phyloP scores from a whole-genome alignment of 441 rosid species.

The Omphalea diandra region DNA sequence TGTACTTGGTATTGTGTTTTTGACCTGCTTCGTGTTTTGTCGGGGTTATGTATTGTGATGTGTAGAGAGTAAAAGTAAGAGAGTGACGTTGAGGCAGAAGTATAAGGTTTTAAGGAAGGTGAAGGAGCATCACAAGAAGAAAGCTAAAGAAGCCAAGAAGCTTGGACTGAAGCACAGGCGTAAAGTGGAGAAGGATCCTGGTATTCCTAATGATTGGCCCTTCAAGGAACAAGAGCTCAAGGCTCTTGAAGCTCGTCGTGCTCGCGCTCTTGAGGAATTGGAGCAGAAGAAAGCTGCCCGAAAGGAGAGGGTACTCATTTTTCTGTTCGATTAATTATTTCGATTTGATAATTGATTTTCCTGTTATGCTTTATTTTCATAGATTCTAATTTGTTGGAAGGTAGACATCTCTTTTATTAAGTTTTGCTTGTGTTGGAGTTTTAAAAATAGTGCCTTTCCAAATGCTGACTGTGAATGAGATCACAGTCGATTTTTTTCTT shows the following conservation, averaged over 20 bases:
- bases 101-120: conserved; percentile 85
- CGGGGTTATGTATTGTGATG: background rate
- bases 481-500: too few species aligned
- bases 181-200: conserved; percentile 91
- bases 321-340: background rate
- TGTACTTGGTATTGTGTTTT: background rate
- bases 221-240: conserved; percentile 97
- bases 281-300: conserved; percentile 91
- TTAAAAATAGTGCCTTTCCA: too few species aligned
- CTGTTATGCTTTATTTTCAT: background rate
- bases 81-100: conserved; percentile 79
- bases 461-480: too few species aligned
- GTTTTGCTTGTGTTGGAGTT: too few species aligned
- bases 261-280: conserved; percentile 79
- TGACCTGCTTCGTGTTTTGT: background rate
- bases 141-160: conserved; percentile 92
- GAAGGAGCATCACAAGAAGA: conserved; percentile 92
- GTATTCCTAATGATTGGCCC: conserved; percentile 99
- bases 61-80: conserved; percentile 94
- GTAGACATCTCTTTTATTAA: too few species aligned
- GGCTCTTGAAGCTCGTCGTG: conserved; percentile 88
- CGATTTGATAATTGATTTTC: background rate
- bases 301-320: conserved; percentile 73
- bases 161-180: conserved; percentile 50
- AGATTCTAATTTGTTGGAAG: too few species aligned